A percentile compares a stretch with the other conserved stretches of the same genome.
Evolutionary conservation across 75 land plant species (phyloP).

Genomic region (Pseudotsuga menziesii): DNA sequence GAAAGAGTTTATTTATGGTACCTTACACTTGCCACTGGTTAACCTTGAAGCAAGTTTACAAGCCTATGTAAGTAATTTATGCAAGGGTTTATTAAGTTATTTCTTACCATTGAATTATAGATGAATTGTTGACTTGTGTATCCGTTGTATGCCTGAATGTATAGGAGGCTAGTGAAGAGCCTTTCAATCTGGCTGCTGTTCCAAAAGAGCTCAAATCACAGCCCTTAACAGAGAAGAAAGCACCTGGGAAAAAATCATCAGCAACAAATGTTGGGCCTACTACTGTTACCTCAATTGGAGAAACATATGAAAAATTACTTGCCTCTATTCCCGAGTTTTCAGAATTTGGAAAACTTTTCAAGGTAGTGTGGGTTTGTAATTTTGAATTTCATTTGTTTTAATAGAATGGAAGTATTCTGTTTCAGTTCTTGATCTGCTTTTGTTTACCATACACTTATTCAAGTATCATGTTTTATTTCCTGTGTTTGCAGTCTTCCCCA

Average conservation of each 20-base stretch:
- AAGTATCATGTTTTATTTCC: background rate
- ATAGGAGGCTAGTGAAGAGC: constrained; percentile 83
- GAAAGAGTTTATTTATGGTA: constrained; percentile 68
- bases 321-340: constrained; percentile 81
- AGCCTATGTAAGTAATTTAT: constrained; percentile 60
- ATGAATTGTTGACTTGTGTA: constrained; percentile 4
- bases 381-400: background rate
- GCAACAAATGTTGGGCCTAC: constrained; percentile 46
- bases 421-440: background rate
- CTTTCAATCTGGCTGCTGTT: constrained; percentile 73
- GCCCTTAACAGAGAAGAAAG: constrained; percentile 83
- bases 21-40: constrained; percentile 71
- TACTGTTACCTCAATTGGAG: constrained; percentile 44
- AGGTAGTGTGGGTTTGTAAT: constrained; percentile 34
- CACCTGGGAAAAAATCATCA: constrained; percentile 81
- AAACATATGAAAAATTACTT: constrained; percentile 78
- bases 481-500: constrained; percentile 70
- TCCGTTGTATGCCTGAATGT: background rate
- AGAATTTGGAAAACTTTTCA: constrained; percentile 89
- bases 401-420: background rate
- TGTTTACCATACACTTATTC: background rate
- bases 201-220: constrained; percentile 80
- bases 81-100: background rate
- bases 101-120: background rate
- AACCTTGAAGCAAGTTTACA: constrained; percentile 88